These are phyloP conservation scores for Jaapia argillacea DNA, from an alignment of 768 basidiomycete genomes.

Conservation along the genomic window DNA sequence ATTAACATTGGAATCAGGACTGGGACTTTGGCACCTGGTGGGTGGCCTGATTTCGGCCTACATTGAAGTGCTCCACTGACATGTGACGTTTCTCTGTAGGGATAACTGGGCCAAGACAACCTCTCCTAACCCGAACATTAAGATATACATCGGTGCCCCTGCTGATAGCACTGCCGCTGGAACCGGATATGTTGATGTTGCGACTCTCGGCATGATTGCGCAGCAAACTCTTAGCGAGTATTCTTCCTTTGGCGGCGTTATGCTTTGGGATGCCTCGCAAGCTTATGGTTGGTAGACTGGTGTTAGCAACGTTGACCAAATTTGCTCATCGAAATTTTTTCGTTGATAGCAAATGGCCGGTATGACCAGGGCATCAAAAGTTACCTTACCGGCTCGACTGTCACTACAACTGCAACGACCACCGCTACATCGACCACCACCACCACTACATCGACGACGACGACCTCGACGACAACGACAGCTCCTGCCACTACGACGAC, in stretches of 20 bases:
- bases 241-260: conserved; percentile 57
- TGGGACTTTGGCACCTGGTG: conserved; percentile 51
- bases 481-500: conserved; percentile 17
- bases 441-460: conserved; percentile 8
- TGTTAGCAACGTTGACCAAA: not conserved
- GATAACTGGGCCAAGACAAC: conserved; percentile 53
- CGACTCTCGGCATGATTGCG: conserved; percentile 36
- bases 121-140: conserved; percentile 50
- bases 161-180: conserved; percentile 47
- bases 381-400: conserved; percentile 19
- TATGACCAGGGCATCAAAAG: conserved; percentile 33
- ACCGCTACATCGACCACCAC: conserved; percentile 14
- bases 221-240: conserved; percentile 42
- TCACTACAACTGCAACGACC: conserved; percentile 11
- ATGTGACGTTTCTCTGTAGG: conserved; percentile 23
- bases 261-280: conserved; percentile 29
- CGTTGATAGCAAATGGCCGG: conserved; percentile 27
- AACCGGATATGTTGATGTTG: conserved; percentile 44
- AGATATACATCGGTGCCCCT: conserved; percentile 58
- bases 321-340: not conserved
- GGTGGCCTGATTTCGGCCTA: not conserved
- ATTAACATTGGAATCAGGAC: conserved; percentile 17
- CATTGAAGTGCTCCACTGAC: not conserved
- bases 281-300: conserved; percentile 12
- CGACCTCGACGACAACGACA: conserved; percentile 12